A percentile compares a stretch with the other conserved stretches of the same genome.
These are phyloP conservation scores for Tremella yokohamensis DNA, from an alignment of 768 basidiomycete species.

Conservation along the genomic window DNA sequence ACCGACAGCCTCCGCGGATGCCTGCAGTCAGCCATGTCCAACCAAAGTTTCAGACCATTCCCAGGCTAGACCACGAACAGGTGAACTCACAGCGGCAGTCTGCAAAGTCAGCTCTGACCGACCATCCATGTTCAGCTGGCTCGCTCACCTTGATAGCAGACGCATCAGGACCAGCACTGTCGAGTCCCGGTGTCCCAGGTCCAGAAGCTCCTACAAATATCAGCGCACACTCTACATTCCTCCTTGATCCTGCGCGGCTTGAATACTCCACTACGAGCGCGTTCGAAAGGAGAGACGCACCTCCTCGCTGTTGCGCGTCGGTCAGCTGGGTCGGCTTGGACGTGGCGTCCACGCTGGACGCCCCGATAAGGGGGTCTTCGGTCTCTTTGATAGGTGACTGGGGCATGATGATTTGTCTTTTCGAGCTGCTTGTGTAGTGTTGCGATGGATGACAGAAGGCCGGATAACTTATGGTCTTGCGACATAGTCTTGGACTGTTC, in stretches of 20 bases:
- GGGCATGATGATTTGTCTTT: constrained; percentile 10
- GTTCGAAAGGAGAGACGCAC: constrained; percentile 7
- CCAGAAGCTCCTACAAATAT: not conserved
- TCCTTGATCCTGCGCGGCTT: not conserved
- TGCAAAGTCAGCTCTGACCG: not conserved
- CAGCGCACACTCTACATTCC: not conserved
- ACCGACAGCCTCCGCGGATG: constrained; percentile 18
- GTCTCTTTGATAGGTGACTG: constrained; percentile 19
- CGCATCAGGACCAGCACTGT: no score
- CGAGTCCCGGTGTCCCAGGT: no score
- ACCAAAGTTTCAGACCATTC: not conserved
- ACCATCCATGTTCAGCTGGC: no score
- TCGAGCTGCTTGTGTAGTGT: no score
- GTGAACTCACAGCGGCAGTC: not conserved
- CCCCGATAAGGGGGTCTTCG: constrained; percentile 15
- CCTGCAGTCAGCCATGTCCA: constrained; percentile 10
- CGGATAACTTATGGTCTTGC: no score
- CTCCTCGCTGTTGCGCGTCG: constrained; percentile 16
- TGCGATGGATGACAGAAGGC: no score
- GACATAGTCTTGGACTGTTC: no score
- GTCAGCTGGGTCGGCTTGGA: constrained; percentile 5
- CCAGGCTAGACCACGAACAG: not conserved
- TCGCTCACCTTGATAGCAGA: no score
- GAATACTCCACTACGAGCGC: not conserved
- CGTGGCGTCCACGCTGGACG: not conserved